These are phyloP conservation scores for Crotalaria pallida DNA, from an alignment of 306 rosid genomes.

Conservation along the genomic window DNA sequence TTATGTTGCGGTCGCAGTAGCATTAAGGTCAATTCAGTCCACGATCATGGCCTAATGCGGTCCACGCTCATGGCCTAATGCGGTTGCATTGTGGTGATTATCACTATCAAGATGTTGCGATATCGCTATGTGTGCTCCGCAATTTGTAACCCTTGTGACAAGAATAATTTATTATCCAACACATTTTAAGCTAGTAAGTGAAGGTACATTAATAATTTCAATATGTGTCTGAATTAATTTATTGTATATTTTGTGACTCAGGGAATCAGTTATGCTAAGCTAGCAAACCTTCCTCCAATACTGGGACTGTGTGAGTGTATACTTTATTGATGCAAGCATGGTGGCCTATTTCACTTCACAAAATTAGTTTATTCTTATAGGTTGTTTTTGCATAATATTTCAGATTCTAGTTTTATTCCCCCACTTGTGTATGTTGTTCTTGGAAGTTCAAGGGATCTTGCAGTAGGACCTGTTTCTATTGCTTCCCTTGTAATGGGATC, in stretches of 20 bases:
- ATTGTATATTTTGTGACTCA: slow-evolving; percentile 17
- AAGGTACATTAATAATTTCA: background rate
- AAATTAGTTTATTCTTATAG: background rate
- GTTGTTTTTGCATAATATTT: background rate
- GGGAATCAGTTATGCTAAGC: slow-evolving; percentile 87
- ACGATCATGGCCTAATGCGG: too few species aligned
- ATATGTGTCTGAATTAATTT: background rate
- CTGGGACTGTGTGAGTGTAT: slow-evolving; percentile 73
- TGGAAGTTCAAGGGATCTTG: slow-evolving; percentile 84
- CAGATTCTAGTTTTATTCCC: slow-evolving; percentile 92
- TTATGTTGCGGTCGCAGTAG: too few species aligned
- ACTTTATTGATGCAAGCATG: background rate
- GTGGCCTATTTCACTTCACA: background rate
- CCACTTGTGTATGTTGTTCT: slow-evolving; percentile 70
- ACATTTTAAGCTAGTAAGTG: too few species aligned
- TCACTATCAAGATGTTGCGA: too few species aligned
- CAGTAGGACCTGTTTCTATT: slow-evolving; percentile 79
- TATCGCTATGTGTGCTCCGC: too few species aligned
- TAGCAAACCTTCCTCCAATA: slow-evolving; percentile 75
- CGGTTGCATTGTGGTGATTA: too few species aligned
- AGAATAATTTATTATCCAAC: too few species aligned
- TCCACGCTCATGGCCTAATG: too few species aligned
- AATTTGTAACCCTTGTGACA: too few species aligned
- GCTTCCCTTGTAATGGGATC: slow-evolving; percentile 84
- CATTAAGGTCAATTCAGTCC: too few species aligned